Evolutionary conservation across 441 rosid genomes (phyloP).

Genomic region (Breynia disticha): DNA sequence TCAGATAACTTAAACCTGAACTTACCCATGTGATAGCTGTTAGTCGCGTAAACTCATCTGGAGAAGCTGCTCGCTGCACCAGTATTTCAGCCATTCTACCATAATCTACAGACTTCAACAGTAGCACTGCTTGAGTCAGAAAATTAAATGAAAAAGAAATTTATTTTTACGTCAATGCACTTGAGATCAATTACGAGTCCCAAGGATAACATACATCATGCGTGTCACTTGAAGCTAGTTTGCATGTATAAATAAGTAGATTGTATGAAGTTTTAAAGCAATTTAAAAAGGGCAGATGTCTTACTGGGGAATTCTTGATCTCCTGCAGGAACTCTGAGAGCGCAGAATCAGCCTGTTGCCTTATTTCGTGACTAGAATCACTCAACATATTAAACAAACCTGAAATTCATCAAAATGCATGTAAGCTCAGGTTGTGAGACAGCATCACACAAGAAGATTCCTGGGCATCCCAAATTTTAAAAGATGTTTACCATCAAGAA

Average conservation of each 20-base stretch:
- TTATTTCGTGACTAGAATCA: slow-evolving; percentile 95
- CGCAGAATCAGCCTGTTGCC: slow-evolving; percentile 99
- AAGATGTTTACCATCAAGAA: slow-evolving; percentile 79
- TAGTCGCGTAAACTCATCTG: slow-evolving; percentile 95
- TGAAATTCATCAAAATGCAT: slow-evolving; percentile 22
- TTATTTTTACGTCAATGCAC: slow-evolving; percentile 16
- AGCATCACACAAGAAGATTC: slow-evolving; percentile 1
- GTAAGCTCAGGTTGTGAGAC: slow-evolving; percentile 10
- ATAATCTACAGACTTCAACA: slow-evolving; percentile 99
- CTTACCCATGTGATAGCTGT: slow-evolving; percentile 99
- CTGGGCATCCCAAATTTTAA: slow-evolving; percentile 3
- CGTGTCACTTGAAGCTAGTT: no score
- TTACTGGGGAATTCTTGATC: slow-evolving; percentile 99
- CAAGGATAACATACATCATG: no score
- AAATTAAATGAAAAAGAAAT: slow-evolving; percentile 49
- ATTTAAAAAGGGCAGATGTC: slow-evolving; percentile 28
- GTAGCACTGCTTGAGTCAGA: slow-evolving; percentile 86
- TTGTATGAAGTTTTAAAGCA: no score
- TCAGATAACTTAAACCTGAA: not conserved
- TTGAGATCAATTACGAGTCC: slow-evolving; percentile 5
- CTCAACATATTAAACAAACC: slow-evolving; percentile 99
- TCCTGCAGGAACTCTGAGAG: slow-evolving; percentile 99
- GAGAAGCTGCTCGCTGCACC: slow-evolving; percentile 92
- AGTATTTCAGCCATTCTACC: slow-evolving; percentile 99
- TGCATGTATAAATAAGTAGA: no score